Evolutionary conservation across 1,139 yeast genomes (phyloP), one percentile per base, ranked within the genome.

Genomic region (Saccharomyces uvarum): DNA sequence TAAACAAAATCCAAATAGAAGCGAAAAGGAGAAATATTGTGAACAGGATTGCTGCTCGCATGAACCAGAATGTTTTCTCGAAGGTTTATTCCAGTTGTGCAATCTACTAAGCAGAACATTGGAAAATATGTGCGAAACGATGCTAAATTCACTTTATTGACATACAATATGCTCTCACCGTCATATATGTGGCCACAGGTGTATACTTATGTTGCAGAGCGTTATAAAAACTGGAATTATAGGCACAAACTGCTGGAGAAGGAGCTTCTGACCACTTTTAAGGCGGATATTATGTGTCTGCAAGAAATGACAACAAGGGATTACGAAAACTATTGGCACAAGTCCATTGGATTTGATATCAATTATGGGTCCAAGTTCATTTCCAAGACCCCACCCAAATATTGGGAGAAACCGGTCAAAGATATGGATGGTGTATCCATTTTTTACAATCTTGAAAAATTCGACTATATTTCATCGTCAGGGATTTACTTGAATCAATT

Each of bases 361-460:
- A 70, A 75, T 8, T 81, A 75, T 62, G 74, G 73, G 3, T 76
- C 83, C 2, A 62, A 72, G n/a, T 81, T 73, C 60, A 72, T 76
- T 19, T 72, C 74, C 53, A 82, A 82, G 63, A 73, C 77, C 1
- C 73, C 73, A 31, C 83, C 85, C 0, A 59, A 57, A 1, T 80
- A 80, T 62, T 81, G 85, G 85, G 73, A 69, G 16, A 70, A 71
- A 51, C 72, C 74, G 2, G 53, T 61, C 13, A 76, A 75, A 44
- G 72, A 73, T 62, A 76, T 81, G 73, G 86, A 82, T 65, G 86
- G 86, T 13, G 83, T 81, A 2, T 77, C 82, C 0, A 73, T 81
- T 2, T 80, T 81, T 61, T 75, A 76, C 54, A 79, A 81, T 58
- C 62, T 65, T 14, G 64, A 69, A 8, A 75, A 77, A 59, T 81